Percentiles rank a stretch among this genome's conserved stretches.
Conservation (phyloP, 352 stramenopile species). For the Pythium scleroteichum region DNA sequence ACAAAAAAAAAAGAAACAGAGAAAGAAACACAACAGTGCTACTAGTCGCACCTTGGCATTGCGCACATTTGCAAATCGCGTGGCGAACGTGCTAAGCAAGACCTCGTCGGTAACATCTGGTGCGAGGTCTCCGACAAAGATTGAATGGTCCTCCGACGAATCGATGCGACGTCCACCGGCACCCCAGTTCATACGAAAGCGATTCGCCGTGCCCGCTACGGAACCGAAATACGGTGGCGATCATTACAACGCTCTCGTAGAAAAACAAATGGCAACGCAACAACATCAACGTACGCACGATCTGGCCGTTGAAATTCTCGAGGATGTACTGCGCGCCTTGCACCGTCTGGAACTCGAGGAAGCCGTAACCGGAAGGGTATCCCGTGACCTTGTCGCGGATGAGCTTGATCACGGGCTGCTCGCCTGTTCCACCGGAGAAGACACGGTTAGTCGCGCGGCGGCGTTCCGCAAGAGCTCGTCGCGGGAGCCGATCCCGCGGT, state of each 20-base stretch:
- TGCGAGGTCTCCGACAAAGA: constrained; percentile 92
- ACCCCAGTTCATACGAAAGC: constrained; percentile 93
- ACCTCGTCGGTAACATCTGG: constrained; percentile 88
- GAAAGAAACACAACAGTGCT: neutral
- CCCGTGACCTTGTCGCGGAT: constrained; percentile 91
- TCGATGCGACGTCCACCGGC: constrained; percentile 86
- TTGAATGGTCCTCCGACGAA: constrained; percentile 82
- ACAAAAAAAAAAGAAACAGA: neutral
- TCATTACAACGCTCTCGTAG: no score
- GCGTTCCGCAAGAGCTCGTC: neutral
- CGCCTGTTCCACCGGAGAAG: constrained; percentile 33
- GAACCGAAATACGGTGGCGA: neutral
- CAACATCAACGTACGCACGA: constrained; percentile 74
- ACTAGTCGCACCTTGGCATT: constrained; percentile 62
- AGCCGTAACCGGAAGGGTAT: constrained; percentile 88
- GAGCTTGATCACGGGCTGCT: constrained; percentile 87
- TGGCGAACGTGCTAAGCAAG: constrained; percentile 82
- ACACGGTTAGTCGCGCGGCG: neutral
- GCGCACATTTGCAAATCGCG: constrained; percentile 78
- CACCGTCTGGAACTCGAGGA: constrained; percentile 89
- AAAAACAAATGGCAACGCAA: neutral
- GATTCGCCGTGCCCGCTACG: constrained; percentile 83
- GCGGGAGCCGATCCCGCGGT: neutral
- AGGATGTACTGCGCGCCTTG: constrained; percentile 83
- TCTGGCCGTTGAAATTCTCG: constrained; percentile 84